These are phyloP conservation scores for Tetrapisispora namnaoensis DNA, from an alignment of 805 yeast genomes.

Conservation along the genomic window DNA sequence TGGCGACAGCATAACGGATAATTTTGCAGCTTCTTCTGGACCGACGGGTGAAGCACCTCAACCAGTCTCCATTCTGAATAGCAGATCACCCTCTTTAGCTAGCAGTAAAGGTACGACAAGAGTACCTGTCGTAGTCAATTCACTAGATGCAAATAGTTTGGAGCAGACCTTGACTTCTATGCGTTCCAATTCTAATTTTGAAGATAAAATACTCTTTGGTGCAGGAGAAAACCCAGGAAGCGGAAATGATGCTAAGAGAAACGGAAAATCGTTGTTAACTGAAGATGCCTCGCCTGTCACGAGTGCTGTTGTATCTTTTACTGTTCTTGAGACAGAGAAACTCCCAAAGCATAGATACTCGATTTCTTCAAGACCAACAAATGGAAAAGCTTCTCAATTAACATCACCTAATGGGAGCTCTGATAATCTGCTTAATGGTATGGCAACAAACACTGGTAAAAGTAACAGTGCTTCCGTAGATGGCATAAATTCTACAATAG, in stretches of 20 bases:
- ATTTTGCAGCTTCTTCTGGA: not conserved
- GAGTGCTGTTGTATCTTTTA: slow-evolving; percentile 4
- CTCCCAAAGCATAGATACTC: slow-evolving; percentile 44
- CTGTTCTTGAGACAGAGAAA: slow-evolving; percentile 25
- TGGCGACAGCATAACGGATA: not conserved
- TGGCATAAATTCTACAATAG: not conserved
- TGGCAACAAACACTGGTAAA: not conserved
- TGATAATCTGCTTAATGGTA: not conserved
- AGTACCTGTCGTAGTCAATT: not conserved
- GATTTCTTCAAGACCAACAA: slow-evolving; percentile 40
- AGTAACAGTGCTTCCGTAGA: not conserved
- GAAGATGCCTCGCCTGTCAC: not conserved
- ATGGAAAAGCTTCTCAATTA: slow-evolving; percentile 6
- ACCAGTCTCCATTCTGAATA: slow-evolving; percentile 14
- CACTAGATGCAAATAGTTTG: not conserved
- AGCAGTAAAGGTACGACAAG: not conserved
- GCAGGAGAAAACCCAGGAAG: not conserved
- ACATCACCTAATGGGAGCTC: slow-evolving; percentile 11
- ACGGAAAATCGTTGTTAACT: not conserved
- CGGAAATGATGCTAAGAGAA: not conserved
- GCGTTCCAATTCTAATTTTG: not conserved
- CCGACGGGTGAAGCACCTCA: slow-evolving; percentile 1
- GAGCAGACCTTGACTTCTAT: not conserved
- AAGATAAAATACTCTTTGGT: not conserved
- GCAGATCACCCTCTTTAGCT: slow-evolving; percentile 4